Evolutionary conservation across 208 protist species (phyloP).

Genomic region (Phytomonas sp.): DNA sequence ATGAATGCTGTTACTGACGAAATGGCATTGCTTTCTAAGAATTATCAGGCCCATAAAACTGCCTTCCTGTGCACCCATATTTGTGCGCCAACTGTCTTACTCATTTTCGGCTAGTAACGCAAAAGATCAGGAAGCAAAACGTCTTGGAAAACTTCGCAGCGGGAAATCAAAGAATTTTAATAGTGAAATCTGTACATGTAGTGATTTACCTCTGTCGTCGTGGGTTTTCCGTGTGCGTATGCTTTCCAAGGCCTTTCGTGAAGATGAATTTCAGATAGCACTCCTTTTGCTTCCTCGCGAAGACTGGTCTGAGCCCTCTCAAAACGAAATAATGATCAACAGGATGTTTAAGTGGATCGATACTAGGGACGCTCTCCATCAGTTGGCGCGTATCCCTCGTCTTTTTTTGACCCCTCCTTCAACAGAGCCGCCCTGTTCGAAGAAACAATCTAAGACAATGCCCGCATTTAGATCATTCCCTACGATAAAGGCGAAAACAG

Average conservation of each 20-base stretch:
- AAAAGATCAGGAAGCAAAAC: background rate
- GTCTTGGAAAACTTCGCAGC: background rate
- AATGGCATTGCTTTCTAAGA: background rate
- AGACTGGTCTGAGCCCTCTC: background rate
- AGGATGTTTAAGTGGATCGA: background rate
- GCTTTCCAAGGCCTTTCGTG: background rate
- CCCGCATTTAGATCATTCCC: background rate
- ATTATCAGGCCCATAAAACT: background rate
- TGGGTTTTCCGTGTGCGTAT: background rate
- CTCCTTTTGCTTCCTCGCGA: background rate
- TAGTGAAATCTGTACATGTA: background rate
- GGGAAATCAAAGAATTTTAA: background rate
- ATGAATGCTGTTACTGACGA: background rate
- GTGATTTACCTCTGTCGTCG: slow-evolving; percentile 1
- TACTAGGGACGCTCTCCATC: background rate
- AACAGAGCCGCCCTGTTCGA: background rate
- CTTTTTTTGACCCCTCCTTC: background rate
- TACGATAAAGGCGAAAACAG: background rate
- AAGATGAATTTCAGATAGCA: background rate
- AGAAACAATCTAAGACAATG: background rate
- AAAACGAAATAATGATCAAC: background rate
- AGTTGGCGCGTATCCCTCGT: background rate
- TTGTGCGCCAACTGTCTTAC: background rate
- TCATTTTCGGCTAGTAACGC: background rate
- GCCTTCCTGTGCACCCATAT: background rate